Conservation (phyloP, 148 eudicot species). For the Arctostaphylos glauca region DNA sequence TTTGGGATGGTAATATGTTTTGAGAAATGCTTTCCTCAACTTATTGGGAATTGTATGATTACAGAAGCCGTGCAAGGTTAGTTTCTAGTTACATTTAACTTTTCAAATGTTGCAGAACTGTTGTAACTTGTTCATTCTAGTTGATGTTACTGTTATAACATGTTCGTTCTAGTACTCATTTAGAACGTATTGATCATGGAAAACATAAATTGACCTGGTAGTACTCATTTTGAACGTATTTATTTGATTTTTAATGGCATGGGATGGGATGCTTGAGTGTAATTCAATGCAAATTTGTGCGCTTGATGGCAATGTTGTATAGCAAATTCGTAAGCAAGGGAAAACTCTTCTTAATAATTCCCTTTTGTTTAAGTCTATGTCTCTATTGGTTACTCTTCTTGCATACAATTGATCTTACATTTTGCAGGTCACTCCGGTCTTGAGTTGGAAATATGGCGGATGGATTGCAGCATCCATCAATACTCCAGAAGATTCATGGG, state of each 20-base stretch:
- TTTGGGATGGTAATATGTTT: neutral
- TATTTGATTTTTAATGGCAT: neutral
- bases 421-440: constrained; percentile 5
- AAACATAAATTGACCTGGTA: neutral
- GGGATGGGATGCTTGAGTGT: neutral
- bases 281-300: neutral
- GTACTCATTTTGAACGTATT: neutral
- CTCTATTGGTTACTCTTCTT: neutral
- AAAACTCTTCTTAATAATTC: neutral
- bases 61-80: neutral
- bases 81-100: too few relatives aligned
- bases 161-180: too few relatives aligned
- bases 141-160: neutral
- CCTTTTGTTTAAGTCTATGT: neutral
- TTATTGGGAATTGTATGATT: neutral
- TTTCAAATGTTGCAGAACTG: neutral
- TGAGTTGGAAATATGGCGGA: constrained; percentile 37
- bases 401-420: neutral
- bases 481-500: constrained; percentile 42
- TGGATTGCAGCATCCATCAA: constrained; percentile 39
- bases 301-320: neutral
- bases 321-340: neutral
- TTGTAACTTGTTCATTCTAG: neutral
- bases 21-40: neutral
- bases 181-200: neutral